These are phyloP conservation scores for Globisporangium nagaii DNA, from an alignment of 352 stramenopile genomes.

Conservation along the genomic window DNA sequence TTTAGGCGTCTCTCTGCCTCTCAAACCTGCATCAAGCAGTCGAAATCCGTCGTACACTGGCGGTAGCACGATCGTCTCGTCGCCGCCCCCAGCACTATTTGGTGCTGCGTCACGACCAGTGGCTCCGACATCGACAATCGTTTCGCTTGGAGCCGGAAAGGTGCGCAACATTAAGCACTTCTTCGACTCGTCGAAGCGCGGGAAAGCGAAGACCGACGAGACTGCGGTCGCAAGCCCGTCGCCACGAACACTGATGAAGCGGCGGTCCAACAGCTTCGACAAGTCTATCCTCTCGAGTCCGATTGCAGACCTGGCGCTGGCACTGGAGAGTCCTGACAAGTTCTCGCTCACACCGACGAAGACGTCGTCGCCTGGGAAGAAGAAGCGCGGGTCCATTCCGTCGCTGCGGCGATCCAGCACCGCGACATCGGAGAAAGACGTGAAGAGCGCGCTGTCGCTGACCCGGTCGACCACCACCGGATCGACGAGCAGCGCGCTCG, in stretches of 20 bases:
- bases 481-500: not conserved
- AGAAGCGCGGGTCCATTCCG: conserved; percentile 11
- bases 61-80: not conserved
- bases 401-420: conserved; percentile 12
- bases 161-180: conserved; percentile 37
- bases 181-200: conserved; percentile 14
- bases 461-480: conserved; percentile 9
- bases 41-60: not conserved
- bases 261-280: conserved; percentile 36
- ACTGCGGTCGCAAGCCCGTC: conserved; percentile 8
- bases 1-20: not conserved
- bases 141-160: conserved; percentile 24
- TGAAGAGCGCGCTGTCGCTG: conserved; percentile 9
- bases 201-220: conserved; percentile 26
- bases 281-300: conserved; percentile 27
- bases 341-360: conserved; percentile 1
- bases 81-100: conserved; percentile 11
- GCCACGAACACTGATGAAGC: conserved; percentile 26
- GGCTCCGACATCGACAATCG: conserved; percentile 6
- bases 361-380: conserved; percentile 2
- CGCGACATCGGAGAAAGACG: conserved; percentile 8
- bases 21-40: not conserved
- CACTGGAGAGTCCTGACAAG: conserved; percentile 6
- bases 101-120: conserved; percentile 13
- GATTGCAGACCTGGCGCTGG: conserved; percentile 15